Evolutionary conservation across 495 filamentous ascomycete genomes (phyloP).

Genomic region (Cercophora newfieldiana): DNA sequence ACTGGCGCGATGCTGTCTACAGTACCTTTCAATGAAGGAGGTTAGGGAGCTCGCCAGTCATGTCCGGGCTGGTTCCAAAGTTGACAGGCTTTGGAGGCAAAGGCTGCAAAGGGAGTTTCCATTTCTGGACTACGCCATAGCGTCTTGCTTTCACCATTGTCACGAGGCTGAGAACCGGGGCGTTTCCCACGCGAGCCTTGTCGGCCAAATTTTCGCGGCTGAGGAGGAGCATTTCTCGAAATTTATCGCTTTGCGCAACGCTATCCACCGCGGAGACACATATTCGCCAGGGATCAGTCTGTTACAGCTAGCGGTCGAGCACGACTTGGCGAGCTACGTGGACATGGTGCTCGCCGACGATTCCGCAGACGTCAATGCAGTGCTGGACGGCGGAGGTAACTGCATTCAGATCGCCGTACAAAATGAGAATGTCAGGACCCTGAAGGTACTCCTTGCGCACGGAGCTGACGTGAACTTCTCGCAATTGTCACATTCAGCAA

Average conservation of each 20-base stretch:
- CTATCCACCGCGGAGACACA: not conserved
- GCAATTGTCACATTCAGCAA: not conserved
- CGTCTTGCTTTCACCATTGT: constrained; percentile 16
- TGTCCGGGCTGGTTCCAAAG: not conserved
- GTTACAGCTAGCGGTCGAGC: constrained; percentile 12
- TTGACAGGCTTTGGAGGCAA: not conserved
- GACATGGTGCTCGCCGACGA: constrained; percentile 5
- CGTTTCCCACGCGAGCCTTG: not conserved
- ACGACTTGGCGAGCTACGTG: constrained; percentile 7
- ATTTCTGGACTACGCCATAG: constrained; percentile 9
- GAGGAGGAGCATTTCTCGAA: not conserved
- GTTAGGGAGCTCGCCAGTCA: constrained; percentile 4
- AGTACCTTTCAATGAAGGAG: constrained; percentile 11
- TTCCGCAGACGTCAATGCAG: constrained; percentile 4
- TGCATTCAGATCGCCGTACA: constrained; percentile 10
- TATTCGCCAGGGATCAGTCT: constrained; percentile 3
- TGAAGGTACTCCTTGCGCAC: constrained; percentile 6
- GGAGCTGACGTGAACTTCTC: constrained; percentile 13
- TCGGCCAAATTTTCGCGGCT: not conserved
- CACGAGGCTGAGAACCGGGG: constrained; percentile 15
- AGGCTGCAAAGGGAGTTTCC: not conserved
- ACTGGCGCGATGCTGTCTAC: constrained; percentile 3
- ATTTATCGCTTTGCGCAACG: not conserved
- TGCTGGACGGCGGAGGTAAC: constrained; percentile 1
- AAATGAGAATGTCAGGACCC: not conserved